Evolutionary conservation across 768 basidiomycete genomes (phyloP).

Genomic region (Agrocybe pediades): DNA sequence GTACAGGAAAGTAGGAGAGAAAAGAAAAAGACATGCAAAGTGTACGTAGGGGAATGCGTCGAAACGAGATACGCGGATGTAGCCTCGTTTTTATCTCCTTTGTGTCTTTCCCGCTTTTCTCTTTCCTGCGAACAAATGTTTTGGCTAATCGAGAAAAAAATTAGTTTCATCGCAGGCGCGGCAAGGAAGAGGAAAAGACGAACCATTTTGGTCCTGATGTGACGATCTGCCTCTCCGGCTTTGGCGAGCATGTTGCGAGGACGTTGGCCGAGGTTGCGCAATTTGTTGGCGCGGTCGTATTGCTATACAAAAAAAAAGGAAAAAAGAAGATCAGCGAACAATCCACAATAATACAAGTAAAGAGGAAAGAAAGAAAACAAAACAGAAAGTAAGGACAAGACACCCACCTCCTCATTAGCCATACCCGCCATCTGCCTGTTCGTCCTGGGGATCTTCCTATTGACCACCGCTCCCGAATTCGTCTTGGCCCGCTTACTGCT

Average conservation of each 20-base stretch:
- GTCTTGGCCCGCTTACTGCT: conserved; percentile 64
- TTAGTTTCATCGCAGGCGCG: conserved; percentile 1
- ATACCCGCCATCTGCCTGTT: conserved; percentile 81
- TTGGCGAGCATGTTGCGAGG: conserved; percentile 86
- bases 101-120: conserved; percentile 83
- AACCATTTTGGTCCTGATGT: conserved; percentile 84
- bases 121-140: conserved; percentile 85
- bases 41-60: conserved; percentile 2
- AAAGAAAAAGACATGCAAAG: conserved; percentile 16
- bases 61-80: not conserved
- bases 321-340: not conserved
- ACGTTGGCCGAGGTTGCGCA: conserved; percentile 87
- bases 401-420: conserved; percentile 69
- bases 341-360: not conserved
- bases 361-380: conserved; percentile 24
- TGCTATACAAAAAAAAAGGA: conserved; percentile 48
- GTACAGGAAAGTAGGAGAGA: conserved; percentile 6
- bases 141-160: conserved; percentile 55
- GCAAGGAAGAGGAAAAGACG: conserved; percentile 19
- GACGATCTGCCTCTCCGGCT: conserved; percentile 88
- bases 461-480: conserved; percentile 56
- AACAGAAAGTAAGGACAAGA: not conserved
- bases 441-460: conserved; percentile 59
- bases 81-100: conserved; percentile 58
- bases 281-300: conserved; percentile 74